These are phyloP conservation scores for Haplosporangium gracile DNA, from an alignment of 192 early-diverging fungal species.

Conservation along the genomic window DNA sequence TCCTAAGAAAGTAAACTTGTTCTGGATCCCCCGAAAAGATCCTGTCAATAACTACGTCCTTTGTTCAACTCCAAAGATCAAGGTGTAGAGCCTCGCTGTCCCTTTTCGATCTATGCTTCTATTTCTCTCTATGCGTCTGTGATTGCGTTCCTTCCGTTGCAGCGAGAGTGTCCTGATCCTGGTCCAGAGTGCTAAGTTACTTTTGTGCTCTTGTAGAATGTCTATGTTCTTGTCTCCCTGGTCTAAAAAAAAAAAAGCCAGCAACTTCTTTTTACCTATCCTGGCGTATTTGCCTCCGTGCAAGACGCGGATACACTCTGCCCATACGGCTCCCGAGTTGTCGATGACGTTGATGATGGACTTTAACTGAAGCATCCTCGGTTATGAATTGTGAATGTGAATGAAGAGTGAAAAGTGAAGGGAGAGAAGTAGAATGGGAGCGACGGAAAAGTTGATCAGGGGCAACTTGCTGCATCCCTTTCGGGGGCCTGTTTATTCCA, in stretches of 20 bases:
- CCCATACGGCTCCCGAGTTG: constrained; percentile 94
- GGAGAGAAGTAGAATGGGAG: not conserved
- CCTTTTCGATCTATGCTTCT: too few relatives aligned
- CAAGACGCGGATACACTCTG: constrained; percentile 95
- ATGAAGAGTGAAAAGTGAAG: not conserved
- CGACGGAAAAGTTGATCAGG: not conserved
- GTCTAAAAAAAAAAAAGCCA: too few relatives aligned
- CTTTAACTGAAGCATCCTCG: constrained; percentile 84
- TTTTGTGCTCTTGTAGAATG: not conserved
- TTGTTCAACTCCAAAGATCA: too few relatives aligned
- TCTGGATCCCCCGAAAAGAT: too few relatives aligned
- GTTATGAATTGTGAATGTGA: not conserved
- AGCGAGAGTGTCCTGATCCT: too few relatives aligned
- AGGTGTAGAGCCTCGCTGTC: too few relatives aligned
- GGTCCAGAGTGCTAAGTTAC: not conserved
- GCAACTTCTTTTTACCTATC: constrained; percentile 55
- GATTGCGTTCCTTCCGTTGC: not conserved
- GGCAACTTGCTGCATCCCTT: not conserved
- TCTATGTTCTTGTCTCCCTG: not conserved
- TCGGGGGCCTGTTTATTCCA: not conserved
- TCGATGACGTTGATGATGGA: constrained; percentile 94
- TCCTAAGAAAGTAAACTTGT: too few relatives aligned
- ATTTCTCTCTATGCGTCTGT: too few relatives aligned
- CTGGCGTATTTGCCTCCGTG: constrained; percentile 81
- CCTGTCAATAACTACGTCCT: too few relatives aligned